A percentile compares a stretch with the other conserved stretches of the same genome.
phyloP scores from a whole-genome alignment of 495 filamentous ascomycete genomes.

The Cercophora samala region DNA sequence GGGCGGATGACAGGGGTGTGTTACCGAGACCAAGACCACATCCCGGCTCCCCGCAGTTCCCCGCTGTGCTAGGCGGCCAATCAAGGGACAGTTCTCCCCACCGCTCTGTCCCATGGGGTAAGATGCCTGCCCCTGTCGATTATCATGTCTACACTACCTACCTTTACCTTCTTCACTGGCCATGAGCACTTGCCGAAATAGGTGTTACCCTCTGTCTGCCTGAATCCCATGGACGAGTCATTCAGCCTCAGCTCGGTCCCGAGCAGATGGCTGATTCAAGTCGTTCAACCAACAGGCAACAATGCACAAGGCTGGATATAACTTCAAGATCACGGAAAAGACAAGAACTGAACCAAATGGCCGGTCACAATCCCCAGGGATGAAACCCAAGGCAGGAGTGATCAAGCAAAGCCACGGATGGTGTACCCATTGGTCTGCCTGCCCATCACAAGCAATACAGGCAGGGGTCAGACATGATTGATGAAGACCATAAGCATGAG shows the following conservation, averaged over 20 bases:
- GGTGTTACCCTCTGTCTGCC: background rate
- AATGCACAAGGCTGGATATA: background rate
- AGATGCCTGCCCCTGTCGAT: background rate
- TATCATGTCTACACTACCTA: background rate
- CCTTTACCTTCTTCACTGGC: background rate
- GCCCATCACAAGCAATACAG: too few species aligned
- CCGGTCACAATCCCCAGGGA: background rate
- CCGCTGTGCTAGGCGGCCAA: constrained; percentile 8
- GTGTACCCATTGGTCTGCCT: background rate
- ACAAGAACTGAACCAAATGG: too few species aligned
- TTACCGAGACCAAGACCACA: background rate
- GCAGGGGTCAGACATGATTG: too few species aligned
- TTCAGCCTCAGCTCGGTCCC: background rate
- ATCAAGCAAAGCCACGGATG: background rate
- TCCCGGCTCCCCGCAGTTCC: constrained; percentile 9
- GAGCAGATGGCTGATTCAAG: background rate
- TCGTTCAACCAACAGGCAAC: background rate
- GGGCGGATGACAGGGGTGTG: constrained; percentile 16
- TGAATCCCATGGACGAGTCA: background rate
- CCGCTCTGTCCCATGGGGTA: background rate
- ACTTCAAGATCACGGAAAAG: background rate
- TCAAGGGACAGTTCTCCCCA: background rate
- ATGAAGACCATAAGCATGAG: too few species aligned
- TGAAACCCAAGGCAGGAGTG: background rate
- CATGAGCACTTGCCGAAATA: background rate